Percentiles rank a stretch among this genome's conserved stretches.
These are phyloP conservation scores for Glutinoglossum americanum DNA, from an alignment of 495 filamentous ascomycete genomes.

Conservation along the genomic window DNA sequence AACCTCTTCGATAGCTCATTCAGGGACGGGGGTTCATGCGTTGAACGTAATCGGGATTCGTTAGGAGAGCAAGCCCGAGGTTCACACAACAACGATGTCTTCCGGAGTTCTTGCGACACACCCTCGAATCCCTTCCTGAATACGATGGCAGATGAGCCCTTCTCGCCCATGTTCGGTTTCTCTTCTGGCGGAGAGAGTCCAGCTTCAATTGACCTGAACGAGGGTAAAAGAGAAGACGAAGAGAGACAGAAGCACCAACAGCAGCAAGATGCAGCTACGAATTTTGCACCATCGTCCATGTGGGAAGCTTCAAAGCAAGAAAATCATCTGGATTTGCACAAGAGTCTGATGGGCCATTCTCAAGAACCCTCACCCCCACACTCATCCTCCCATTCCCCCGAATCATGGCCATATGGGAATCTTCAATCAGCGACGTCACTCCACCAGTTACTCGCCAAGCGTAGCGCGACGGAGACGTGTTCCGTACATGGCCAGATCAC, in stretches of 20 bases:
- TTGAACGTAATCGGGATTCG: neutral
- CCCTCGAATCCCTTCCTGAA: neutral
- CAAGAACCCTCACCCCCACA: constrained; percentile 1
- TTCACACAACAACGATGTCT: neutral
- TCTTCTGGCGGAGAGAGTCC: neutral
- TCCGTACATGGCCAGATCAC: constrained; percentile 4
- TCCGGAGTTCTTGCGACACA: neutral
- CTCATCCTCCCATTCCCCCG: neutral
- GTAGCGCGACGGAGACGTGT: neutral
- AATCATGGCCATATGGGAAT: neutral
- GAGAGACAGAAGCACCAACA: neutral
- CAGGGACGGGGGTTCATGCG: neutral
- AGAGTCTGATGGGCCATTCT: neutral
- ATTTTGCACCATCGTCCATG: neutral
- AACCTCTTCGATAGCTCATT: constrained; percentile 5
- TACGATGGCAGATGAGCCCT: neutral
- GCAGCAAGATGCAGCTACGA: neutral
- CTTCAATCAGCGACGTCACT: neutral
- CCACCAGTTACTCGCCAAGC: neutral
- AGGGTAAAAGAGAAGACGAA: neutral
- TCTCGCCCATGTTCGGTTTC: constrained; percentile 4
- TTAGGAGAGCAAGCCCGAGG: neutral
- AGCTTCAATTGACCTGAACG: neutral
- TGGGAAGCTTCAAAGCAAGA: neutral
- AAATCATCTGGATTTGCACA: neutral